Percentiles rank a stretch among this genome's conserved stretches.
Conservation (phyloP, 176 grass and related monocot genomes). For the Dactylis glomerata region DNA sequence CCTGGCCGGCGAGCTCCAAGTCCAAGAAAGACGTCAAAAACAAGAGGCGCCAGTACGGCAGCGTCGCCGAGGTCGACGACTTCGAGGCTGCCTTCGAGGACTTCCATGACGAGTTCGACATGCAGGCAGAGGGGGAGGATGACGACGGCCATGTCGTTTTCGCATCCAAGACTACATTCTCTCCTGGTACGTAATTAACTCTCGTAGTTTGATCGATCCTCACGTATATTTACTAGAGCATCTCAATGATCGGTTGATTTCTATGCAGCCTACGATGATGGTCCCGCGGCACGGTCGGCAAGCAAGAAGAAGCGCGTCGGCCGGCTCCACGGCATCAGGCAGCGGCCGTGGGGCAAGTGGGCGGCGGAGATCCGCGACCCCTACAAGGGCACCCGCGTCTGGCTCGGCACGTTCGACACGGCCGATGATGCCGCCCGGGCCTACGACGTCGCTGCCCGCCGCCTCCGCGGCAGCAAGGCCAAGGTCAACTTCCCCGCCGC, state of each 20-base stretch:
- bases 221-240: neutral
- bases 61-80: constrained; percentile 23
- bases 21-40: constrained; percentile 9
- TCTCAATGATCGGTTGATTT: neutral
- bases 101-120: constrained; percentile 53
- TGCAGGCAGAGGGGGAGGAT: constrained; percentile 18
- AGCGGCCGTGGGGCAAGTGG: constrained; percentile 79
- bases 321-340: constrained; percentile 61
- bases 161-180: constrained; percentile 1
- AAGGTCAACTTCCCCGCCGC: constrained; percentile 72
- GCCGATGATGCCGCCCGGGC: constrained; percentile 62
- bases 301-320: constrained; percentile 14
- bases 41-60: neutral
- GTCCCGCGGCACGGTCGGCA: neutral
- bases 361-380: constrained; percentile 79
- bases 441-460: constrained; percentile 65
- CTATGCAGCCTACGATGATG: constrained; percentile 2
- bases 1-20: constrained; percentile 26
- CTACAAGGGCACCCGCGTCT: constrained; percentile 61
- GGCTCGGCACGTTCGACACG: constrained; percentile 51
- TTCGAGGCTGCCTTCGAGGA: constrained; percentile 67
- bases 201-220: neutral
- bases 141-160: constrained; percentile 23
- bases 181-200: constrained; percentile 45
- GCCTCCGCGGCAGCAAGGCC: constrained; percentile 73